Evolutionary conservation across 1,284 basidiomycete genomes (phyloP), one percentile per base, ranked within the genome.

Genomic region (Rhodofomes roseus): DNA sequence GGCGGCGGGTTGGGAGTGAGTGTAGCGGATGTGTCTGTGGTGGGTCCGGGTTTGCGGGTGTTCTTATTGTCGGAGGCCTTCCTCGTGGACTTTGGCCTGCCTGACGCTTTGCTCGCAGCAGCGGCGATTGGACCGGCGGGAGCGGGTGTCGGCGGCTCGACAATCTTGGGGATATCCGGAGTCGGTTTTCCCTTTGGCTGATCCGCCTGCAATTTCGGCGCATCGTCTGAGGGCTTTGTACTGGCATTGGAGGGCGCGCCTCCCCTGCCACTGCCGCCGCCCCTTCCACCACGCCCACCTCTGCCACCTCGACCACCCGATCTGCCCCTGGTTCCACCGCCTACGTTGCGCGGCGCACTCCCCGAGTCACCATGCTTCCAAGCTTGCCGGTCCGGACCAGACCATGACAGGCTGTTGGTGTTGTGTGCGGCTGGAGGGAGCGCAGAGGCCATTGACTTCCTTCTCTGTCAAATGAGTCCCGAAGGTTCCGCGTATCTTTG

Each of bases 281-380:
- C 64, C 54, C 76, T 67, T 23, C 77, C 74, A 22, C 79, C 72
- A 43, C 79, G 70, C 40, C 72, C 71, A 23, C 73, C 73, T 54
- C 74, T 71, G 39, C 77, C 75, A 56, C 73, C 71, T 54, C 68
- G 70, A 59, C 76, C 72, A 39, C 74, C 69, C 36, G 68, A 59
- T 18, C 70, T 66, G 40, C 68, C 66, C 56, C 64, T 68, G 41
- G 62, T 58, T 14, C 50, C 50, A n/a, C 50, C 50, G 5, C 34
- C 50, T 16, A 57, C 23, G 6, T 74, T 74, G 52, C 78, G 81
- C 65, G 83, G 82, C 31, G 82, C 77, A 36, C 81, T 74, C 11
- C 79, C 80, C 59, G 79, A 71, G 41, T 85, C 85, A 48, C 74
- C 75, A 25, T 71, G 69, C 52, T 76, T 76, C 84, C 84, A 83